Conservation (phyloP, 768 basidiomycete genomes). For the Tulasnella sp. region DNA sequence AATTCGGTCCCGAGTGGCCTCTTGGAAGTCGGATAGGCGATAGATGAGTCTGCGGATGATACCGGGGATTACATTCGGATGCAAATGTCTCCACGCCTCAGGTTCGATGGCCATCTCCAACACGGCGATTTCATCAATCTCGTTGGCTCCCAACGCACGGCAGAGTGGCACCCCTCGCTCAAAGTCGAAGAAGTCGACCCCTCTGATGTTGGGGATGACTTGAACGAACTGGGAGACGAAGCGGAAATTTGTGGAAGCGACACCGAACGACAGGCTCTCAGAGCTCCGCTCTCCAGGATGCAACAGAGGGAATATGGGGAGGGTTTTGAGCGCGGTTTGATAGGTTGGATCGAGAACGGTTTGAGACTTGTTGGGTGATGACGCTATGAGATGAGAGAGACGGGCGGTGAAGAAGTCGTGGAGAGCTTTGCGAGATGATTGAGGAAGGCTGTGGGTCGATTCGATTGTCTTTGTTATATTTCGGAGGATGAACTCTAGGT, state of each 20-base stretch:
- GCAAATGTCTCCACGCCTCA: neutral
- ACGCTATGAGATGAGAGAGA: neutral
- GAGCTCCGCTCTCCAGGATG: neutral
- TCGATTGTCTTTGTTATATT: neutral
- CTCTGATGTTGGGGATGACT: neutral
- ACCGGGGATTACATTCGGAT: neutral
- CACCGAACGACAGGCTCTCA: neutral
- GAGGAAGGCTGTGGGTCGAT: neutral
- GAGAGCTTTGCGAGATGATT: neutral
- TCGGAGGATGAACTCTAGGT: neutral
- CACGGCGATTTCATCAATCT: neutral
- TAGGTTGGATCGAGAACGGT: neutral
- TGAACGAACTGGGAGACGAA: constrained; percentile 3
- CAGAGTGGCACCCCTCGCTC: neutral
- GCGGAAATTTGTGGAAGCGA: neutral
- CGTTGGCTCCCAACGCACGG: neutral
- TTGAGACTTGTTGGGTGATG: neutral
- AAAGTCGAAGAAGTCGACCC: neutral
- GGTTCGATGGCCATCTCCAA: neutral
- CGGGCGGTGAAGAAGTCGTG: neutral
- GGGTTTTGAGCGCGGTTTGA: neutral
- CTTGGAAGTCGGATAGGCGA: neutral
- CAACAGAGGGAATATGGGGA: constrained; percentile 10
- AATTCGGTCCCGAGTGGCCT: neutral
- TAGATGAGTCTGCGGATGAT: neutral